phyloP scores from a whole-genome alignment of 345 rosid species.

The Luvunga scandens region DNA sequence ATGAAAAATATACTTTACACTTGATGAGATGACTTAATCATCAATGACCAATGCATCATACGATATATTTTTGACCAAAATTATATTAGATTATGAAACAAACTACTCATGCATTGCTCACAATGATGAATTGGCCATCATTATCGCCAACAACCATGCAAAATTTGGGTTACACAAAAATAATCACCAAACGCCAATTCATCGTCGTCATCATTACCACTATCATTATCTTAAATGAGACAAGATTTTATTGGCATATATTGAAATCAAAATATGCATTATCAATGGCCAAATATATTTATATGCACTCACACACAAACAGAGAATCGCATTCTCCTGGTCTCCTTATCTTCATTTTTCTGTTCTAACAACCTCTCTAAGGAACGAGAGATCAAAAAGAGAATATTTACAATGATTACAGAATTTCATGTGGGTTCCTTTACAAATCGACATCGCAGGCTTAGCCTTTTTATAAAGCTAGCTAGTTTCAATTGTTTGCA shows the following conservation, averaged over 20 bases:
- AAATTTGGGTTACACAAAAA: background rate
- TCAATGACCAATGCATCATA: background rate
- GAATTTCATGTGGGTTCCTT: constrained; percentile 14
- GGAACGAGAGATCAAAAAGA: background rate
- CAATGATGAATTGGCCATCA: constrained; percentile 10
- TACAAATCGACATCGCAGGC: constrained; percentile 6
- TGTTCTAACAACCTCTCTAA: background rate
- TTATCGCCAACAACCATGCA: constrained; percentile 30
- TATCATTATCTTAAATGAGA: constrained; percentile 21
- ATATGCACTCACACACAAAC: no score
- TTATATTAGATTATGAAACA: constrained; percentile 1
- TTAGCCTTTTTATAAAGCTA: constrained; percentile 16
- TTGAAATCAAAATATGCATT: background rate
- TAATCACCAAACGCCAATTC: background rate
- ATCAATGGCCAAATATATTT: background rate
- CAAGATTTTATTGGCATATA: constrained; percentile 2
- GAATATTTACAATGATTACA: constrained; percentile 13
- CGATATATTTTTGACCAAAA: background rate
- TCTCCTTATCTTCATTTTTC: background rate
- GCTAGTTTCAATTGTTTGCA: background rate
- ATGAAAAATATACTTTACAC: no score
- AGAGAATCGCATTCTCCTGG: background rate
- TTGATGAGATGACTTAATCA: no score
- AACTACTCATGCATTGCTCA: constrained; percentile 1
- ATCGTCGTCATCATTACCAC: constrained; percentile 10